Evolutionary conservation across 495 filamentous ascomycete species (phyloP).

Genomic region (Penicillium atrosanguineum): DNA sequence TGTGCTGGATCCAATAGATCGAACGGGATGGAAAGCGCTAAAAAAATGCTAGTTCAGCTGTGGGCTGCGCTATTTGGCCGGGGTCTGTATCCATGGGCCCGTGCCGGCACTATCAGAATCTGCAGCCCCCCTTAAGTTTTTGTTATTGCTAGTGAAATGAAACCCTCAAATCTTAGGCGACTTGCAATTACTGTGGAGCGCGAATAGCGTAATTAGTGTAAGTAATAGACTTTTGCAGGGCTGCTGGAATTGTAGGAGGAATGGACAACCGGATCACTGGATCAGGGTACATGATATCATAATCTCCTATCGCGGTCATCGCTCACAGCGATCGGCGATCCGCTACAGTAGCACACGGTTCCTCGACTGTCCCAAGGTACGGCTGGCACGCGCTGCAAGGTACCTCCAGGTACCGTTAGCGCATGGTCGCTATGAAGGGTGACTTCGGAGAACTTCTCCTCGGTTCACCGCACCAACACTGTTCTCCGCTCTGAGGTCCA

Average conservation of each 20-base stretch:
- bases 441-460: constrained; percentile 10
- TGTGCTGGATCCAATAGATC: constrained; percentile 18
- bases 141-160: no score
- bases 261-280: neutral
- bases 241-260: neutral
- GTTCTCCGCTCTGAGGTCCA: neutral
- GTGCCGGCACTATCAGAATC: constrained; percentile 4
- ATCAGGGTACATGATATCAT: neutral
- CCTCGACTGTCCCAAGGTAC: neutral
- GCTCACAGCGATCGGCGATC: constrained; percentile 1
- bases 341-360: neutral
- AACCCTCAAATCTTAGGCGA: neutral
- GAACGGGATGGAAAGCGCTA: constrained; percentile 11
- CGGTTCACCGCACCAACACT: neutral
- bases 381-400: neutral
- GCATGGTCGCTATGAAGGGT: neutral
- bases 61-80: constrained; percentile 21
- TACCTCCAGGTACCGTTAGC: constrained; percentile 8
- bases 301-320: neutral
- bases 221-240: neutral
- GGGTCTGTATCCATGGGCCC: constrained; percentile 15
- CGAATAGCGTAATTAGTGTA: neutral
- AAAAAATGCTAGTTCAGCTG: constrained; percentile 4
- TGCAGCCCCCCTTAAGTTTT: neutral
- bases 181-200: neutral